Base-by-base conservation (phyloP, 2,329 filamentous ascomycete genomes). In the Orbilia oligospora region DNA sequence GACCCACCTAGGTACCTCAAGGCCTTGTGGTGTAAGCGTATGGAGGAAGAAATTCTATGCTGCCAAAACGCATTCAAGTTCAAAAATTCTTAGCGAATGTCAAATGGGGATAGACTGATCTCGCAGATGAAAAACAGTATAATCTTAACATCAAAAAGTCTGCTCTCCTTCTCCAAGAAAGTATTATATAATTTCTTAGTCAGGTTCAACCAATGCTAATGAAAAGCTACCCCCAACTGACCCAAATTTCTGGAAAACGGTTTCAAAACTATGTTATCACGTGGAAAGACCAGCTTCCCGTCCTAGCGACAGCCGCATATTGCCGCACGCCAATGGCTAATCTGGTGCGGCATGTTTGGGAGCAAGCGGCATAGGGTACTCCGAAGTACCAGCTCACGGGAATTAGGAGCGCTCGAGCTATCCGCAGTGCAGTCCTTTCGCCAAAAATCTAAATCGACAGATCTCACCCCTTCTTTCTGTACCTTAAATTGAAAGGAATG, bases 401-500 rank as follows among this genome's bases (percentile, higher is more conserved):
- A 4, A 41, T 44, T 27, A 24, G 3, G 20, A 61, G n/a, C 36
- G n/a, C n/a, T n/a, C n/a, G n/a, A n/a, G n/a, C n/a, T n/a, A n/a
- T n/a, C 0, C 24, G 12, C 33, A n/a, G n/a, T n/a, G 20, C 36
- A 61, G 33, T 18, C 36, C n/a, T 44, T 20, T 18, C 56, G 36
- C 38, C 20, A 61, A 41, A 24, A 27, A 33, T 27, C n/a, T 1
- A 36, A n/a, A 36, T 38, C 53, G 27, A 56, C 30, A 18, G 41
- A 18, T 46, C 44, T 9, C 44, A 20, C n/a, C 16, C 41, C 44
- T 44, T 6, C 51, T n/a, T 24, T 61, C 33, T 27, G 20, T 36
- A 61, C 10, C 9, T 44, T 44, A 16, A 30, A n/a, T 27, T 61
- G 36, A 27, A 33, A 44, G 36, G 56, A 61, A 61, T 61, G 56